phyloP scores from a whole-genome alignment of 805 yeast genomes.

The Cyberlindnera bimundalis region DNA sequence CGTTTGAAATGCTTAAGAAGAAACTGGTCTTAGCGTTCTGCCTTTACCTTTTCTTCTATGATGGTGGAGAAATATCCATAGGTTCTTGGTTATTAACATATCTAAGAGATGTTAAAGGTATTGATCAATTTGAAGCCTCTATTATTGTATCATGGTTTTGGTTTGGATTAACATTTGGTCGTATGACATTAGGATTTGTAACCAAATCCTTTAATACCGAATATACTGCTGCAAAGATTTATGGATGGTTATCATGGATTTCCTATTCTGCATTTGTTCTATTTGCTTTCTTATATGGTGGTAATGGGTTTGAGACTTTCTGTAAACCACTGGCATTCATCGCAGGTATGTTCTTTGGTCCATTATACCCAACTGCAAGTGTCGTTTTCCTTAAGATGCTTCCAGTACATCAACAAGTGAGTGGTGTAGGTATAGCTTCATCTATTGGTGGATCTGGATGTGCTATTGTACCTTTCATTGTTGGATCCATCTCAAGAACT shows the following conservation, averaged over 20 bases:
- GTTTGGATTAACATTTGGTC: slow-evolving; percentile 68
- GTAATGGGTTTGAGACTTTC: slow-evolving; percentile 1
- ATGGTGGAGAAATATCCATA: slow-evolving; percentile 65
- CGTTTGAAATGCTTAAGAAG: slow-evolving; percentile 26
- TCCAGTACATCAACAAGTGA: slow-evolving; percentile 56
- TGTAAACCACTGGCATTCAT: slow-evolving; percentile 29
- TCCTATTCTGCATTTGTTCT: slow-evolving; percentile 24
- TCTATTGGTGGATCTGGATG: slow-evolving; percentile 84
- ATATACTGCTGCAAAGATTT: slow-evolving; percentile 32
- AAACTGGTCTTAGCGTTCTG: slow-evolving; percentile 46
- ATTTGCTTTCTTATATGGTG: slow-evolving; percentile 9
- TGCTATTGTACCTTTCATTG: slow-evolving; percentile 62
- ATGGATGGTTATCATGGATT: slow-evolving; percentile 33
- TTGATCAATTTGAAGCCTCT: slow-evolving; percentile 46
- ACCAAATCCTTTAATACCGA: slow-evolving; percentile 47
- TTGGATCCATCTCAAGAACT: slow-evolving; percentile 40
- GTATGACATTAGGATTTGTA: slow-evolving; percentile 53
- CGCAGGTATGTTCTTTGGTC: slow-evolving; percentile 63
- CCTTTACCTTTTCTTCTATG: slow-evolving; percentile 53
- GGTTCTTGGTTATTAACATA: slow-evolving; percentile 73
- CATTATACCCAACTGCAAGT: slow-evolving; percentile 69
- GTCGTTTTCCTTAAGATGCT: slow-evolving; percentile 59
- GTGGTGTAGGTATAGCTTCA: slow-evolving; percentile 69
- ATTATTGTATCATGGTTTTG: slow-evolving; percentile 68
- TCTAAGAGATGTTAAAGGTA: slow-evolving; percentile 50